Percentiles rank a stretch among this genome's conserved stretches.
phyloP scores from a whole-genome alignment of 2,329 filamentous ascomycete species.

The Neodidymelliopsis sp. region DNA sequence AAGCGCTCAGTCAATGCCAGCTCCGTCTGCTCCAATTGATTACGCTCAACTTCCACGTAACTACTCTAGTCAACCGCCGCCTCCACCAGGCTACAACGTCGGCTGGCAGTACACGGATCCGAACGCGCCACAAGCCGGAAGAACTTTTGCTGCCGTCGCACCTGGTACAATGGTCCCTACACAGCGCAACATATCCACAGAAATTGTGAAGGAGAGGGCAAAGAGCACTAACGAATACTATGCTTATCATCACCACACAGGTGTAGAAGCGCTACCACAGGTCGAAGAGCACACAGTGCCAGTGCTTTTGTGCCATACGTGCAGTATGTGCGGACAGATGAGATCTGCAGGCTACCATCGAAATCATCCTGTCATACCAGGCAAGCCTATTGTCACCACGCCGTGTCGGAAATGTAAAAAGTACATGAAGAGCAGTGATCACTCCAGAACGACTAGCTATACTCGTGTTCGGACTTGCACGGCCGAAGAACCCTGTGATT shows the following conservation, averaged over 20 bases:
- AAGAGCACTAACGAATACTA: slow-evolving; percentile 26
- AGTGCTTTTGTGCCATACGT: slow-evolving; percentile 44
- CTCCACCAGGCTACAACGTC: slow-evolving; percentile 21
- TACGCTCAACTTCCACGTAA: slow-evolving; percentile 19
- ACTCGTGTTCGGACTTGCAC: slow-evolving; percentile 31
- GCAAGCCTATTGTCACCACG: slow-evolving; percentile 31
- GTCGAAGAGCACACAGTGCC: slow-evolving; percentile 28
- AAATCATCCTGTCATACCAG: slow-evolving; percentile 45
- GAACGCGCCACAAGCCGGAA: slow-evolving; percentile 10
- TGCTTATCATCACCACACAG: slow-evolving; percentile 26
- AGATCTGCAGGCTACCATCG: slow-evolving; percentile 47
- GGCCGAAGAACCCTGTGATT: slow-evolving; percentile 37
- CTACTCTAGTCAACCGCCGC: slow-evolving; percentile 20
- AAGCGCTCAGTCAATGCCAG: slow-evolving; percentile 13
- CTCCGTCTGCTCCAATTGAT: slow-evolving; percentile 15
- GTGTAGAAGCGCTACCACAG: slow-evolving; percentile 18
- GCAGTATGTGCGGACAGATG: slow-evolving; percentile 43
- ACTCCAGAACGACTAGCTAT: slow-evolving; percentile 24
- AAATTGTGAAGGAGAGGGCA: slow-evolving; percentile 21
- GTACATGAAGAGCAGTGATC: slow-evolving; percentile 25
- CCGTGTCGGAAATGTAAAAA: slow-evolving; percentile 45
- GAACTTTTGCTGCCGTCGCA: not conserved
- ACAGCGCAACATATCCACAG: slow-evolving; percentile 16
- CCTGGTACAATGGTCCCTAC: slow-evolving; percentile 22
- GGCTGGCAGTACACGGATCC: slow-evolving; percentile 30